Base-by-base conservation (phyloP, 305 asterid genomes). In the Fraxinus baroniana region DNA sequence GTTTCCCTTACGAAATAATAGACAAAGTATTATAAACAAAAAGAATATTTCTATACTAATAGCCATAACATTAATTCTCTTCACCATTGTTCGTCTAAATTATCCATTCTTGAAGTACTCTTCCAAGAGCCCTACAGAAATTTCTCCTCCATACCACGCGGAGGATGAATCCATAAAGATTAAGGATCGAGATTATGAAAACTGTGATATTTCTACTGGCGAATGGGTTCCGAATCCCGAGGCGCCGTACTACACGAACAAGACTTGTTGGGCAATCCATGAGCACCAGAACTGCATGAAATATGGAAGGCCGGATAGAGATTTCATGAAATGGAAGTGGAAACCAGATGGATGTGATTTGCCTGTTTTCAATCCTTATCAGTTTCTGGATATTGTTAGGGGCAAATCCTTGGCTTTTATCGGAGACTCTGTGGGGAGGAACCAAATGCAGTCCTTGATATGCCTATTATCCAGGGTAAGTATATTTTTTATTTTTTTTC, bases 221-320 rank as follows among this genome's bases (percentile, higher is more conserved):
- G 81, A 81, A 39, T 86, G 88, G 87, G 66, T 85, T 32, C 87
- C 86, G 32, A 82, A 87, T 84, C 89, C 86, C 12, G 84, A 78
- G 24, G 86, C 77, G 22, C 92, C 90, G 10, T 87, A 87, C 39
- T 89, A 88, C 78, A 90, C 90, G 35, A 89, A 88, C 60, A 55
- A 1, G 36, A 86, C 86, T 1, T 87, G 89, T 71, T 84, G 88
- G 83, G 90, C 88, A 44, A 89, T 90, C 35, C 90, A 89, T 5
- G 91, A 90, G 81, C 91, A 86, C 49, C 92, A 87, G 76, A 90
- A 90, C 46, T 90, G 94, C 81, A 86, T 90, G 84, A 90, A 90
- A 32, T 90, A 82, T 62, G 94, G 94, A 7, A 84, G 92, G 68
- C 92, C 92, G 0, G 92, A 90, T 74, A 7, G 75, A 0, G 94